Conservation (phyloP, 805 yeast genomes). For the Candida tallmaniae region DNA sequence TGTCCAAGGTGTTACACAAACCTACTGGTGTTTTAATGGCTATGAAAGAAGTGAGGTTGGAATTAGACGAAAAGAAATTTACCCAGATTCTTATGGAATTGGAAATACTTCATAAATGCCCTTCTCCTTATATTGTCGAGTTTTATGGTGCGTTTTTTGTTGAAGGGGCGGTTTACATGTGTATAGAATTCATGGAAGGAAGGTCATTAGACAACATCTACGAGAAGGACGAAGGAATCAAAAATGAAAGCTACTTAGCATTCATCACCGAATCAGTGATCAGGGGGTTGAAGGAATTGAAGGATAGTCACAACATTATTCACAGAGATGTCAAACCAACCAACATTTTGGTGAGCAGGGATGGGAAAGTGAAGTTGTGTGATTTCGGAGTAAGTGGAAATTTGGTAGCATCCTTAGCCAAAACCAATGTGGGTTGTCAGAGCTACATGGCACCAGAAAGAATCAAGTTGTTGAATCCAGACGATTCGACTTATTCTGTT, state of each 20-base stretch:
- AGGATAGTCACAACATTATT: conserved; percentile 86
- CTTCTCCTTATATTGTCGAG: conserved; percentile 87
- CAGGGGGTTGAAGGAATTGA: conserved; percentile 74
- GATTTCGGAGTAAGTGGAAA: conserved; percentile 97
- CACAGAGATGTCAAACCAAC: conserved; percentile 98
- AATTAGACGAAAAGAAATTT: conserved; percentile 89
- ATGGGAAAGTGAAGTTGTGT: conserved; percentile 86
- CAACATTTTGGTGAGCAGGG: conserved; percentile 74
- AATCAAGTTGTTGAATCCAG: conserved; percentile 69
- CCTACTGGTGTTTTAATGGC: conserved; percentile 95
- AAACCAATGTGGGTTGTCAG: conserved; percentile 96
- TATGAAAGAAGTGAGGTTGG: conserved; percentile 93
- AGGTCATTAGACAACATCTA: conserved; percentile 88
- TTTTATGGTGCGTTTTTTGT: conserved; percentile 97
- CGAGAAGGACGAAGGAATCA: conserved; percentile 51
- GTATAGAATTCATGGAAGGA: conserved; percentile 97
- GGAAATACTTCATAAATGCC: conserved; percentile 88
- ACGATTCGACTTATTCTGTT: conserved; percentile 78
- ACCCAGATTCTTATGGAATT: conserved; percentile 94
- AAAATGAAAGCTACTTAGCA: conserved; percentile 77
- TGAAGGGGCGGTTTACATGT: conserved; percentile 97
- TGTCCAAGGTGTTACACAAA: conserved; percentile 84
- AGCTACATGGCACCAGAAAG: conserved; percentile 99
- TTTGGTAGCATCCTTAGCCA: conserved; percentile 88
- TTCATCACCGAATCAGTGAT: conserved; percentile 76